These are phyloP conservation scores for Diplodia corticola DNA, from an alignment of 2,329 filamentous ascomycete genomes.

Conservation along the genomic window DNA sequence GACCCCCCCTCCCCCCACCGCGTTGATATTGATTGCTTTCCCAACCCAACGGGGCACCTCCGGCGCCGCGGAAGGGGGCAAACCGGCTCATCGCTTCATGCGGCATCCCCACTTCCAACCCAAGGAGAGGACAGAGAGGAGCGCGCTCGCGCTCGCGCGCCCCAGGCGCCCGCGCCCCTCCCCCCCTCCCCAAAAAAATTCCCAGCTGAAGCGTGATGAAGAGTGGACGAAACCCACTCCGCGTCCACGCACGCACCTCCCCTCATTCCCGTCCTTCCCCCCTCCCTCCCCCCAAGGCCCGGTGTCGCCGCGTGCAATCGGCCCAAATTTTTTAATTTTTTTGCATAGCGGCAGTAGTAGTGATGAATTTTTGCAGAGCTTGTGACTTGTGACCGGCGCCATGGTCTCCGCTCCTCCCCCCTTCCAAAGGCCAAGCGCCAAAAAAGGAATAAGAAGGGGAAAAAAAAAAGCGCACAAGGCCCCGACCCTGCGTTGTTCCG, in stretches of 20 bases:
- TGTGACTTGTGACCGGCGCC: background rate
- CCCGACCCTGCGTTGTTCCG: background rate
- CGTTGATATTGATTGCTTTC: background rate
- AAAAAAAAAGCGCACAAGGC: background rate
- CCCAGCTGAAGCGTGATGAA: background rate
- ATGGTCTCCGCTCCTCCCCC: background rate
- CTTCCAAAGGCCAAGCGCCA: no score
- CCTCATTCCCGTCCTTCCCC: background rate
- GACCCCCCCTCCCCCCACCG: no score
- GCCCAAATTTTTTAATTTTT: background rate
- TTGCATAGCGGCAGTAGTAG: no score
- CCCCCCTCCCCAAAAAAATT: background rate
- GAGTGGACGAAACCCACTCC: background rate
- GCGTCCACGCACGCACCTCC: background rate
- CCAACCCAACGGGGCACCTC: background rate
- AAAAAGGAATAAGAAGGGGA: no score
- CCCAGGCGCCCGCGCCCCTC: background rate
- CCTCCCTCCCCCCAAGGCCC: background rate
- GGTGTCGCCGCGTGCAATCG: background rate
- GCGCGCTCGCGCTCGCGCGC: background rate
- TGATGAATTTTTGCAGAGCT: constrained; percentile 7
- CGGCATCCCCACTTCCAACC: background rate
- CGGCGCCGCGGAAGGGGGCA: background rate
- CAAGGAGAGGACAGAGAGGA: background rate
- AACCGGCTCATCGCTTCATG: constrained; percentile 2